These are phyloP conservation scores for Dioszegia hungarica DNA, from an alignment of 768 basidiomycete genomes.

Conservation along the genomic window DNA sequence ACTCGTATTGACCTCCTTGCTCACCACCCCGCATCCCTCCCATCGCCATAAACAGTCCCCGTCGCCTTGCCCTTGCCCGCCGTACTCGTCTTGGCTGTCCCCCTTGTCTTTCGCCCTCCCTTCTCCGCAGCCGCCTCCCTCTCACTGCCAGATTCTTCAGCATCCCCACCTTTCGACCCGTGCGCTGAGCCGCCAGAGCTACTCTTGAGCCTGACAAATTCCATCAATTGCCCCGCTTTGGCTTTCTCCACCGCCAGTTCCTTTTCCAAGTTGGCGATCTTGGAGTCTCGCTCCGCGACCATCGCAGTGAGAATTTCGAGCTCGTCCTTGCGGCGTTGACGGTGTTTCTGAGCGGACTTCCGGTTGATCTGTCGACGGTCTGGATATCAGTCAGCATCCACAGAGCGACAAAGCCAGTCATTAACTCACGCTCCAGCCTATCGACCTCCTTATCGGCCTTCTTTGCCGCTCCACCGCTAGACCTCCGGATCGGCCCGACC, in stretches of 20 bases:
- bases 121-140: not conserved
- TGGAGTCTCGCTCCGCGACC: conserved; percentile 1
- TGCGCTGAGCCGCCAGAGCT: not conserved
- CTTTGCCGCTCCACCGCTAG: not conserved
- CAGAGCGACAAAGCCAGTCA: not conserved
- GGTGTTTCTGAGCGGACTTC: conserved; percentile 21
- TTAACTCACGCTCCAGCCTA: conserved; percentile 13
- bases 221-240: conserved; percentile 4
- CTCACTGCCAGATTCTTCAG: not conserved
- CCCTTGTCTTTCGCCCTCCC: not conserved
- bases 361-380: conserved; percentile 23
- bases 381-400: not conserved
- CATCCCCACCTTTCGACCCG: not conserved
- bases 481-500: not conserved
- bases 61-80: not conserved
- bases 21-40: conserved; percentile 2
- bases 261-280: conserved; percentile 7
- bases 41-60: not conserved
- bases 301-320: not conserved
- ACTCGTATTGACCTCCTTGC: not conserved
- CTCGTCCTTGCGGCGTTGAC: conserved; percentile 12
- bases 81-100: not conserved
- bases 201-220: not conserved
- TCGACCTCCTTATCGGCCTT: not conserved
- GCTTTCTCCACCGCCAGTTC: conserved; percentile 13